Evolutionary conservation across 164 flowering plant genomes (phyloP).

Genomic region (Echeveria elegans): DNA sequence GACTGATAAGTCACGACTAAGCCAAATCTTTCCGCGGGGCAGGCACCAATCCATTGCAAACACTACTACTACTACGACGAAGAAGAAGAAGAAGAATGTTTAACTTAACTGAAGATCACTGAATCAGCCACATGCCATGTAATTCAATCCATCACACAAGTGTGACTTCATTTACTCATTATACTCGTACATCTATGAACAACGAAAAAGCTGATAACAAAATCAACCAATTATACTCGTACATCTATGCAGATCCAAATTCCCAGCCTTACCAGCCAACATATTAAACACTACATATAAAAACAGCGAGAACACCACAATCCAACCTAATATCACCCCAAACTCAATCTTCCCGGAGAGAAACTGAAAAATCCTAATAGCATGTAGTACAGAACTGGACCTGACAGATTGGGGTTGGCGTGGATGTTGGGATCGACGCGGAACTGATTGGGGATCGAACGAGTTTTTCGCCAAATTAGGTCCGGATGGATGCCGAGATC

Average conservation of each 20-base stretch:
- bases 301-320: slow-evolving; percentile 59
- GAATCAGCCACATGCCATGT: background rate
- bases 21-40: too few relatives aligned
- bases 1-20: too few relatives aligned
- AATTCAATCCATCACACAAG: too few relatives aligned
- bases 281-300: slow-evolving; percentile 73
- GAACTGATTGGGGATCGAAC: slow-evolving; percentile 59
- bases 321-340: slow-evolving; percentile 86
- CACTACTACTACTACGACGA: too few relatives aligned
- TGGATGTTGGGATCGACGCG: slow-evolving; percentile 48
- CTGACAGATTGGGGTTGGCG: slow-evolving; percentile 75
- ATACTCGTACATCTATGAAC: too few relatives aligned
- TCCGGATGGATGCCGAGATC: slow-evolving; percentile 85
- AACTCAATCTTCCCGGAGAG: slow-evolving; percentile 89
- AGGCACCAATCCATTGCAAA: background rate
- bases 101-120: background rate
- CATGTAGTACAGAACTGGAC: slow-evolving; percentile 65
- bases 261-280: slow-evolving; percentile 79
- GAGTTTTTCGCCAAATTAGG: slow-evolving; percentile 77
- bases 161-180: too few relatives aligned
- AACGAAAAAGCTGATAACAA: slow-evolving; percentile 60
- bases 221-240: slow-evolving; percentile 72
- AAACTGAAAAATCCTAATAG: slow-evolving; percentile 65
- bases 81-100: slow-evolving; percentile 1
- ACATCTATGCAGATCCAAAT: slow-evolving; percentile 65